Conservation (phyloP, 257 asterid species). For the Fraxinus quadrangulata region DNA sequence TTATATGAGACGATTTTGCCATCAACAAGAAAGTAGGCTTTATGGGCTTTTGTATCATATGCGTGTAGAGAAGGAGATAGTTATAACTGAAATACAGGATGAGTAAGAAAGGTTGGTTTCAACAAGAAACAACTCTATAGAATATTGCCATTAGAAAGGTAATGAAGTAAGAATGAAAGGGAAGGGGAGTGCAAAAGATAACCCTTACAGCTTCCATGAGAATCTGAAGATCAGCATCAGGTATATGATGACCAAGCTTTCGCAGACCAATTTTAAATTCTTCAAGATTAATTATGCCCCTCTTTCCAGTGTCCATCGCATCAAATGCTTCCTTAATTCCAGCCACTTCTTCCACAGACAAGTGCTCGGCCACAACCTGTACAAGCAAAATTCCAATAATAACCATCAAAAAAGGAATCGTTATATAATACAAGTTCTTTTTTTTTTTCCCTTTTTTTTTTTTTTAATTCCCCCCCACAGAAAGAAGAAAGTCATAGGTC, state of each 20-base stretch:
- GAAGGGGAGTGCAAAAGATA: not conserved
- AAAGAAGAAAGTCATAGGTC: not conserved
- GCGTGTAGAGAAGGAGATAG: no score
- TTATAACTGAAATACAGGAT: not conserved
- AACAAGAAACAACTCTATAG: not conserved
- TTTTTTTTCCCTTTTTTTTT: not conserved
- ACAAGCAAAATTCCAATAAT: constrained; percentile 24
- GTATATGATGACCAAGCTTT: constrained; percentile 65
- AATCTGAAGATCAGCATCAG: constrained; percentile 65
- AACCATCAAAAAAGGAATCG: constrained; percentile 7
- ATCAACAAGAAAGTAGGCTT: no score
- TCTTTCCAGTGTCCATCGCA: constrained; percentile 58
- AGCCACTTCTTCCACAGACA: constrained; percentile 75
- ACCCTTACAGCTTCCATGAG: constrained; percentile 74
- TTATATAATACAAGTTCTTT: not conserved
- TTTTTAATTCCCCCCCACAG: not conserved
- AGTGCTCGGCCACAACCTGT: constrained; percentile 70
- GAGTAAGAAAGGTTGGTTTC: not conserved
- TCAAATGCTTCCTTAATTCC: constrained; percentile 72
- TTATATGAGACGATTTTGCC: no score
- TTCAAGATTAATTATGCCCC: constrained; percentile 51
- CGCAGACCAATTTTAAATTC: constrained; percentile 60
- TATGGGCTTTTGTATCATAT: no score
- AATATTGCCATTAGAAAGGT: not conserved
- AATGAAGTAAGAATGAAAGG: constrained; percentile 7